These are phyloP conservation scores for Sequoiadendron giganteum DNA, from an alignment of 75 land plant genomes.

Conservation along the genomic window DNA sequence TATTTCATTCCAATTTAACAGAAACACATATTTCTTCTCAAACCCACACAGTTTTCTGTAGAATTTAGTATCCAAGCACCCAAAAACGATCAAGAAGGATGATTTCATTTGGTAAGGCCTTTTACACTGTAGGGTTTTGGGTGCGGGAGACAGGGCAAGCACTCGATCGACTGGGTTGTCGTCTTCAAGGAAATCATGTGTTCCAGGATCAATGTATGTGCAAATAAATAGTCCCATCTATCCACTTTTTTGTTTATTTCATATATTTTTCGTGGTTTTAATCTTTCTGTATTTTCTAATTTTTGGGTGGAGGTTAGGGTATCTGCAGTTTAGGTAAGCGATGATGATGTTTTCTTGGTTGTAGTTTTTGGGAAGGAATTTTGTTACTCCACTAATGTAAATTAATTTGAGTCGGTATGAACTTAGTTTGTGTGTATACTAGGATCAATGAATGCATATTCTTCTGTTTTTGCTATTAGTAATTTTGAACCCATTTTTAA, in stretches of 20 bases:
- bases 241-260: background rate
- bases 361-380: background rate
- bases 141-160: conserved; percentile 94
- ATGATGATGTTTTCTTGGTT: background rate
- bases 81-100: conserved; percentile 16
- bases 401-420: background rate
- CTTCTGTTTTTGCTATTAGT: background rate
- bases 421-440: background rate
- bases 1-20: background rate
- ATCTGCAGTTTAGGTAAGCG: background rate
- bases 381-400: background rate
- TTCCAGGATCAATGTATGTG: conserved; percentile 57
- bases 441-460: background rate
- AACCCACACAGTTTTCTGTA: background rate
- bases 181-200: conserved; percentile 74
- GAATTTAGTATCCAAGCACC: background rate
- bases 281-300: background rate
- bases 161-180: conserved; percentile 86
- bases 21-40: background rate
- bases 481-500: background rate
- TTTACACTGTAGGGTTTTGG: conserved; percentile 89
- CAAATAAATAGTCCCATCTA: background rate
- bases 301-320: background rate
- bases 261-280: background rate
- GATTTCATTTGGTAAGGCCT: conserved; percentile 59